Percentiles rank a stretch among this genome's conserved stretches.
Evolutionary conservation across 306 rosid genomes (phyloP).

Genomic region (Sophora flavescens): DNA sequence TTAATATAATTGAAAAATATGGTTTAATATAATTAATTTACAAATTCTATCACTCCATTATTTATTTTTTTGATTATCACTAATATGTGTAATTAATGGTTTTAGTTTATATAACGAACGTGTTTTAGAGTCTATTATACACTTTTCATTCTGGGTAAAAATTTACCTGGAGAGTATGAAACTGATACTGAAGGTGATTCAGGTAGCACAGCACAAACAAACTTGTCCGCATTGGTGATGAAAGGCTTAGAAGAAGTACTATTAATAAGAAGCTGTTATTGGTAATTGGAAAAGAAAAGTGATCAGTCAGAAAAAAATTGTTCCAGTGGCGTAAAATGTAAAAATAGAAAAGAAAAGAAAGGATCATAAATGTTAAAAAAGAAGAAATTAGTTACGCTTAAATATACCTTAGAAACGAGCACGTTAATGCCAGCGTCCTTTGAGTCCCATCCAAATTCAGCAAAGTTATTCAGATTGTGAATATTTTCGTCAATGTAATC

Average conservation of each 20-base stretch:
- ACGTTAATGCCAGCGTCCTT: slow-evolving; percentile 65
- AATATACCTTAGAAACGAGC: slow-evolving; percentile 57
- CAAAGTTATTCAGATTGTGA: slow-evolving; percentile 37
- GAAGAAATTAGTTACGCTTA: neutral
- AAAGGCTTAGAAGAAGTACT: slow-evolving; percentile 43
- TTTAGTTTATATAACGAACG: neutral
- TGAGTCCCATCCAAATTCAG: slow-evolving; percentile 73
- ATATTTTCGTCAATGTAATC: slow-evolving; percentile 44
- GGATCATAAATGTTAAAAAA: neutral
- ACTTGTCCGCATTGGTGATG: slow-evolving; percentile 49
- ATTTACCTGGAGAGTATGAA: slow-evolving; percentile 59
- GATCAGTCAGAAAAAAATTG: neutral
- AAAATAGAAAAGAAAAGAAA: neutral
- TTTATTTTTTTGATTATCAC: too few relatives aligned
- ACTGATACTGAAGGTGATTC: slow-evolving; percentile 59
- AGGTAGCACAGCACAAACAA: slow-evolving; percentile 61
- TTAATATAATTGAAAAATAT: too few relatives aligned
- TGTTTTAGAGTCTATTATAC: neutral
- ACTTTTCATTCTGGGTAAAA: neutral
- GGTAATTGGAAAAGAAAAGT: slow-evolving; percentile 17
- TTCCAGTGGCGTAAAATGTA: neutral
- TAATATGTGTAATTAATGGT: too few relatives aligned
- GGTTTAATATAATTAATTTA: too few relatives aligned
- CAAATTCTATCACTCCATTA: too few relatives aligned
- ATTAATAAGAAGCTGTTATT: slow-evolving; percentile 48